phyloP scores from a whole-genome alignment of 345 rosid species.

The Psidium guajava region DNA sequence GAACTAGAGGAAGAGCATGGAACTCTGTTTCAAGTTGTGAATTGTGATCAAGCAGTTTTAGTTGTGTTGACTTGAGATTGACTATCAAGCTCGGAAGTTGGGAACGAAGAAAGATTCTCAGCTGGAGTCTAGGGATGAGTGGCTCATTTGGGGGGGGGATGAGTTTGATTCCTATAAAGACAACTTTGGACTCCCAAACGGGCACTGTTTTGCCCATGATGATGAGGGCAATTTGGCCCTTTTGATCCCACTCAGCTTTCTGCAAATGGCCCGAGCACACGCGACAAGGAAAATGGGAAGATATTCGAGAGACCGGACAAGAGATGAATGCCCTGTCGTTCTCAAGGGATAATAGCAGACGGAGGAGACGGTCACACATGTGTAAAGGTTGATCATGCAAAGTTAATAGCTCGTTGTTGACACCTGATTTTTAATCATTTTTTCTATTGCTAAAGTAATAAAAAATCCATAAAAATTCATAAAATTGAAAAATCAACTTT shows the following conservation, averaged over 20 bases:
- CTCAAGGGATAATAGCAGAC: neutral
- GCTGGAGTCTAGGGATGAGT: neutral
- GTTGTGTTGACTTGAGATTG: neutral
- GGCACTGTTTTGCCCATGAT: neutral
- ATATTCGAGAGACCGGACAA: neutral
- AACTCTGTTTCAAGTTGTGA: neutral
- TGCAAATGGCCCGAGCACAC: neutral
- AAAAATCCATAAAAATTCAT: too few relatives aligned
- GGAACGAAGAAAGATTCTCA: neutral
- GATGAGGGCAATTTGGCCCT: neutral
- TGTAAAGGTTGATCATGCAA: neutral
- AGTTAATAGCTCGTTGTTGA: neutral
- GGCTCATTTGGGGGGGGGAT: neutral
- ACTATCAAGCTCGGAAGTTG: neutral
- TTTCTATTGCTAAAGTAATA: too few relatives aligned
- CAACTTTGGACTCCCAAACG: neutral
- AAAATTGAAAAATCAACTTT: too few relatives aligned
- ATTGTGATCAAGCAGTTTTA: neutral
- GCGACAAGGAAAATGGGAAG: neutral
- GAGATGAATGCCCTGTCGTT: neutral
- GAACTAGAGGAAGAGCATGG: neutral
- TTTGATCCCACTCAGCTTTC: neutral
- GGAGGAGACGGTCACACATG: neutral
- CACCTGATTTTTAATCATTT: too few relatives aligned
- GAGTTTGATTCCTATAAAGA: neutral